Evolutionary conservation across 1,284 basidiomycete genomes (phyloP), one percentile per base, ranked within the genome.

Genomic region (Abortiporus biennis): DNA sequence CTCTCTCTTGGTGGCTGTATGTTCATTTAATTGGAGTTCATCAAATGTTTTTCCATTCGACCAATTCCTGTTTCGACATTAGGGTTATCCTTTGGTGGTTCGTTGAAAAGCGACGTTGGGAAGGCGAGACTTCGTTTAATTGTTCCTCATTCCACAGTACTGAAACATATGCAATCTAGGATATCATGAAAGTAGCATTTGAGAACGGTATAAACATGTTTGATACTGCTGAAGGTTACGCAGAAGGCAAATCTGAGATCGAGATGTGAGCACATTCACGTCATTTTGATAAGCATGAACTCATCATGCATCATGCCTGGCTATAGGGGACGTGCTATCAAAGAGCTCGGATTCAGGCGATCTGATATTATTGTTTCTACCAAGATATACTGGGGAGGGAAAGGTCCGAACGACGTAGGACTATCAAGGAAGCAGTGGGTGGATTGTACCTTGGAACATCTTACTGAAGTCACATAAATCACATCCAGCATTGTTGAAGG

Each of bases 1-100:
- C 85, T 91, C 63, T 85, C 81, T 22, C 71, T 89, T 22, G 88
- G 88, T 50, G 85, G 85, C 62, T 92, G 88, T 59, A 35, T 46
- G 57, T 42, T 6, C 17, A n/a, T n/a, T n/a, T n/a, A n/a, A n/a
- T n/a, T n/a, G n/a, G n/a, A n/a, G n/a, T n/a, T n/a, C n/a, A n/a
- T 15, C 8, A 9, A 12, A 40, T 27, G n/a, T 12, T 42, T 29
- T 12, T 25, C 20, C 23, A 24, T 3, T 16, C 27, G 38, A 5
- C 27, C n/a, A n/a, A 29, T 27, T 5, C 29, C 17, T 4, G 22
- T 8, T 12, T 9, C 37, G 15, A 29, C 11, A 30, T 11, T 40
- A 78, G 74, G 74, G 73, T 60, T 78, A 27, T 84, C 80, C 20
- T 63, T 85, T 32, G 83, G 84, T 35, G 76, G 72, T 21, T 77